phyloP scores from a whole-genome alignment of 2,329 filamentous ascomycete species.

The Pyrenophora teres region DNA sequence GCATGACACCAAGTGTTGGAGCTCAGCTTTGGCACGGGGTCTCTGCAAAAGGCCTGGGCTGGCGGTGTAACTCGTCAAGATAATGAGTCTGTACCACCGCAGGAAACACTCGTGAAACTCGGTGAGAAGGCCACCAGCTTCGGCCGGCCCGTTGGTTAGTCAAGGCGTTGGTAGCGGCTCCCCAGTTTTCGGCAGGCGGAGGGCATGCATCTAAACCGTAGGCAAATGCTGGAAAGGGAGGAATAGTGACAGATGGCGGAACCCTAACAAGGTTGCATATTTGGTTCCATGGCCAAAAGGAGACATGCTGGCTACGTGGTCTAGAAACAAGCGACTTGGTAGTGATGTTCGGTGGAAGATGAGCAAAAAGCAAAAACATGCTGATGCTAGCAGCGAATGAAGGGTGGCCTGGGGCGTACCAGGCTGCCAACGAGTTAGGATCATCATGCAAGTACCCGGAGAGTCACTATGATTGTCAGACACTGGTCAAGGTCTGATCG shows the following conservation, averaged over 20 bases:
- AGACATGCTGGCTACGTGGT: not conserved
- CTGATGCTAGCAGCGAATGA: not conserved
- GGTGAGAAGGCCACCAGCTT: not conserved
- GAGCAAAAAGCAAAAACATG: slow-evolving; percentile 1
- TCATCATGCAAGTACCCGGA: slow-evolving; percentile 10
- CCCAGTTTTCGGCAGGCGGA: not conserved
- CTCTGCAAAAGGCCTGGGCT: not conserved
- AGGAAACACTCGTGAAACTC: slow-evolving; percentile 15
- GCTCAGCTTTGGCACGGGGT: slow-evolving; percentile 3
- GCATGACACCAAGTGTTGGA: not conserved
- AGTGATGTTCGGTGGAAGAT: not conserved
- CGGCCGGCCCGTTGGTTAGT: slow-evolving; percentile 5
- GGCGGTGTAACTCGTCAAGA: slow-evolving; percentile 6
- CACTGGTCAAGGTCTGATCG: slow-evolving; percentile 4
- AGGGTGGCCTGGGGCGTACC: slow-evolving; percentile 5
- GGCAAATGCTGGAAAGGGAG: not conserved
- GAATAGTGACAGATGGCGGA: not conserved
- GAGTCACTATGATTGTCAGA: slow-evolving; percentile 7
- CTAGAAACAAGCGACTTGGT: slow-evolving; percentile 1
- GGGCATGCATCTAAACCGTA: not conserved
- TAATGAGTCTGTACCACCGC: slow-evolving; percentile 5
- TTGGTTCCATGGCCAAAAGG: not conserved
- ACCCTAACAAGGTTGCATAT: not conserved
- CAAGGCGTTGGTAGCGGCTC: slow-evolving; percentile 1
- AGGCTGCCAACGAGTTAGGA: slow-evolving; percentile 1